Evolutionary conservation across 495 filamentous ascomycete species (phyloP).

Genomic region (Penicillium riverlandense): DNA sequence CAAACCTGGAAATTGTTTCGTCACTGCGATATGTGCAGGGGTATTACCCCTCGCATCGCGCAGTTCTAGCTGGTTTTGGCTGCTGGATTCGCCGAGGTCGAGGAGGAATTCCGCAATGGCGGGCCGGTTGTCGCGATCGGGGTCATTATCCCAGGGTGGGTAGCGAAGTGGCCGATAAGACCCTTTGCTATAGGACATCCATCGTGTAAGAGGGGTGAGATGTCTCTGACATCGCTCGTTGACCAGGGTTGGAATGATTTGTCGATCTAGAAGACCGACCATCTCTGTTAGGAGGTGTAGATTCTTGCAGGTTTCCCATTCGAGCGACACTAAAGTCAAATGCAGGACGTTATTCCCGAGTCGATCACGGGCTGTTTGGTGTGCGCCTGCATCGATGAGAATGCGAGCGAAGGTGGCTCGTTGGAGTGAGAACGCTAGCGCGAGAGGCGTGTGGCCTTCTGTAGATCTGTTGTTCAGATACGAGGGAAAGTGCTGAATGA

Average conservation of each 20-base stretch:
- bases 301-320: conserved; percentile 1
- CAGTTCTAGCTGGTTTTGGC: conserved; percentile 47
- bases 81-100: conserved; percentile 38
- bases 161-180: neutral
- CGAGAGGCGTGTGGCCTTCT: conserved; percentile 53
- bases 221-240: conserved; percentile 37
- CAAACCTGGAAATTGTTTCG: conserved; percentile 21
- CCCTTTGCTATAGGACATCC: conserved; percentile 13
- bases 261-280: conserved; percentile 46
- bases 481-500: conserved; percentile 50
- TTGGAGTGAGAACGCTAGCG: conserved; percentile 46
- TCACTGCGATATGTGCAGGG: conserved; percentile 51
- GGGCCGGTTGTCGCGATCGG: neutral
- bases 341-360: conserved; percentile 55
- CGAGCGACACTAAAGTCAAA: conserved; percentile 28
- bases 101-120: conserved; percentile 29
- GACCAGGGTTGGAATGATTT: conserved; percentile 37
- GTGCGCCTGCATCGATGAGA: conserved; percentile 56
- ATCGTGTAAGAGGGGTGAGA: conserved; percentile 41
- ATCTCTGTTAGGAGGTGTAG: conserved; percentile 30
- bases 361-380: conserved; percentile 50
- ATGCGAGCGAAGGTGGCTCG: conserved; percentile 46
- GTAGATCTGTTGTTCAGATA: conserved; percentile 49
- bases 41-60: conserved; percentile 64
- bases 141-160: neutral